Conservation (phyloP, 2,329 filamentous ascomycete species). For the Monosporascus sp. region DNA sequence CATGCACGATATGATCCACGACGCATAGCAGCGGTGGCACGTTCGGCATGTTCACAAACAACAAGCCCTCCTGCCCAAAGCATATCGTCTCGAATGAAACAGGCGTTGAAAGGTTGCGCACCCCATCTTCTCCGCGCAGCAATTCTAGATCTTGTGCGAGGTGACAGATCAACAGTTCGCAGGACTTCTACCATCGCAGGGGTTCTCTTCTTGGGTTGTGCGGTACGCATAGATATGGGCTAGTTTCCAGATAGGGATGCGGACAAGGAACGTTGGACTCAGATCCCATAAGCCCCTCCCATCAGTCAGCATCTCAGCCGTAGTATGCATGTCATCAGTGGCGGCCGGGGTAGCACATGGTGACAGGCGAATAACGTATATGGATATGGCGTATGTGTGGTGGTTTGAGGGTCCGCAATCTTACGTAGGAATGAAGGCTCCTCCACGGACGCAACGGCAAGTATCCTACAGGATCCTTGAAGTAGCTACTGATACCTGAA, state of each 20-base stretch:
- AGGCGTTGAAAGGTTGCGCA: conserved; percentile 24
- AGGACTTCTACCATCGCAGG: conserved; percentile 16
- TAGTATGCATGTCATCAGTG: conserved; percentile 23
- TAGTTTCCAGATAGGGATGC: conserved; percentile 1
- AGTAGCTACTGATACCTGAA: too few species aligned
- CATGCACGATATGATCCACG: conserved; percentile 23
- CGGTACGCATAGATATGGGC: conserved; percentile 1
- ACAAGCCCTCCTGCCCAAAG: conserved; percentile 19
- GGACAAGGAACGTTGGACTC: background rate
- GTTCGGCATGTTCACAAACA: conserved; percentile 18
- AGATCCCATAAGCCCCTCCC: background rate
- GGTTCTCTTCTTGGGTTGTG: conserved; percentile 1
- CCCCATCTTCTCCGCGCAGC: conserved; percentile 27
- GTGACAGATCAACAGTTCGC: conserved; percentile 38
- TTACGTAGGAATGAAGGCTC: background rate
- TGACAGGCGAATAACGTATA: conserved; percentile 15
- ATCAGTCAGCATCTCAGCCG: conserved; percentile 10
- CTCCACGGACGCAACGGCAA: too few species aligned
- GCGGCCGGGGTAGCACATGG: conserved; percentile 27
- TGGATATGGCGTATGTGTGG: conserved; percentile 10
- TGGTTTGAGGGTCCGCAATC: conserved; percentile 7
- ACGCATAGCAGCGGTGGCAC: conserved; percentile 20
- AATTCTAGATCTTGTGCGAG: conserved; percentile 46
- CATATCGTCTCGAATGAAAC: conserved; percentile 13
- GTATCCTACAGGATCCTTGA: too few species aligned